Conservation (phyloP, 78 protist species). For the Cyanophora paradoxa region DNA sequence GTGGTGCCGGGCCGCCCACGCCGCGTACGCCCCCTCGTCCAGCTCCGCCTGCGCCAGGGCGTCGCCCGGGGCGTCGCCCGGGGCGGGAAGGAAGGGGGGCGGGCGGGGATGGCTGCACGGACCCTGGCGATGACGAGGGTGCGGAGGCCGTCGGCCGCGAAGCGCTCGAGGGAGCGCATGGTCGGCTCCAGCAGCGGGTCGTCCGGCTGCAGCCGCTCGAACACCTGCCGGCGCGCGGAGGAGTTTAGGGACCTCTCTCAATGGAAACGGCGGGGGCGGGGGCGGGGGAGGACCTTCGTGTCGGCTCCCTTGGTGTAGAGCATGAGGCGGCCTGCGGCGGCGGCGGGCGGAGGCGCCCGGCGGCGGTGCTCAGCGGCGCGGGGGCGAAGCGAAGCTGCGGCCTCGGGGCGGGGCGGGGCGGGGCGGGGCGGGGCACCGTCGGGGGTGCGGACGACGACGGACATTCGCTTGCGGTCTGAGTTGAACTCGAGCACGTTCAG, state of each 20-base stretch:
- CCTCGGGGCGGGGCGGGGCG: too few relatives aligned
- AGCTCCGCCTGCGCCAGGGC: slow-evolving; percentile 42
- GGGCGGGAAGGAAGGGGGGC: too few relatives aligned
- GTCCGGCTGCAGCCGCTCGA: neutral
- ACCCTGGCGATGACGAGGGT: slow-evolving; percentile 80
- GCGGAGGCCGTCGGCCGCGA: slow-evolving; percentile 65
- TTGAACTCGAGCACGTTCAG: slow-evolving; percentile 55
- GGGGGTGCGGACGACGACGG: slow-evolving; percentile 64
- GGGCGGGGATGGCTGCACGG: too few relatives aligned
- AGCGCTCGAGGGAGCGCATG: neutral
- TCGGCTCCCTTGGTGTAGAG: slow-evolving; percentile 60
- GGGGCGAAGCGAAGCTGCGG: too few relatives aligned
- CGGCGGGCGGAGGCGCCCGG: too few relatives aligned
- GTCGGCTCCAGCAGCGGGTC: neutral
- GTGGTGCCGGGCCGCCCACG: slow-evolving; percentile 4
- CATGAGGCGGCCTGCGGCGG: slow-evolving; percentile 30
- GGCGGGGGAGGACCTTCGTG: slow-evolving; percentile 1
- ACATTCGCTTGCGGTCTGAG: slow-evolving; percentile 81
- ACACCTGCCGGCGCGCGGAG: neutral
- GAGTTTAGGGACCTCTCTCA: neutral
- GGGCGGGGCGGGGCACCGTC: too few relatives aligned
- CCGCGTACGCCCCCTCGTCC: slow-evolving; percentile 32
- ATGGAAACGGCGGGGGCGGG: neutral
- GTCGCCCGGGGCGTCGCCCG: too few relatives aligned
- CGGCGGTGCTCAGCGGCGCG: too few relatives aligned